Conservation (phyloP, 208 protist species). For the Angomonas ambiguus region DNA sequence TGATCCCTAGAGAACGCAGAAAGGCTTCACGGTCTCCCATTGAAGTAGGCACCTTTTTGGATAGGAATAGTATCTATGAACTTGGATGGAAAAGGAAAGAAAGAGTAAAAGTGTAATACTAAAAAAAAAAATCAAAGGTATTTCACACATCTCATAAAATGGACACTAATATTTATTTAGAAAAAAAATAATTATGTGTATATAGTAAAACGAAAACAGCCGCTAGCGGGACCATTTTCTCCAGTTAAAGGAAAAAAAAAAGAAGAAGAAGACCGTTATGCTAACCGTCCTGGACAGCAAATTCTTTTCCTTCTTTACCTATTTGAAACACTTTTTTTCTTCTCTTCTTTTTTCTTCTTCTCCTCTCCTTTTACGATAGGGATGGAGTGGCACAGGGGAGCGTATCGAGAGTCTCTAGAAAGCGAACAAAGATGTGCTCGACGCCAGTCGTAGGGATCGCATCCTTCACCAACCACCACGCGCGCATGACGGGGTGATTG, state of each 20-base stretch:
- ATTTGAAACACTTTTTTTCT: neutral
- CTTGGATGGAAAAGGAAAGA: neutral
- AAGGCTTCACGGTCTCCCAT: conserved; percentile 55
- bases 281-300: neutral
- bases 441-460: conserved; percentile 20
- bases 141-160: neutral
- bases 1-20: conserved; percentile 73
- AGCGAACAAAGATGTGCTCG: conserved; percentile 19
- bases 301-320: conserved; percentile 2
- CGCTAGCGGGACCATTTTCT: neutral
- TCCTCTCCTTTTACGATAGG: neutral
- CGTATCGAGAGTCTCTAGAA: conserved; percentile 34
- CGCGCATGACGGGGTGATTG: conserved; percentile 63
- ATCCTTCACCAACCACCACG: conserved; percentile 42
- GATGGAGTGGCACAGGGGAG: conserved; percentile 40
- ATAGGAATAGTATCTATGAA: conserved; percentile 18
- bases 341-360: neutral
- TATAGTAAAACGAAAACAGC: neutral
- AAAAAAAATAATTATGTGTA: neutral
- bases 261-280: no score
- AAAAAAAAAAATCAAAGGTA: neutral
- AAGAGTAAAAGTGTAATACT: no score
- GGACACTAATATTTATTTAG: neutral
- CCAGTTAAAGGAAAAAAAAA: no score
- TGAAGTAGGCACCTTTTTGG: conserved; percentile 8